Evolutionary conservation across 2,329 filamentous ascomycete species (phyloP), one percentile per base, ranked within the genome.

Genomic region (Parascedosporium putredinis): DNA sequence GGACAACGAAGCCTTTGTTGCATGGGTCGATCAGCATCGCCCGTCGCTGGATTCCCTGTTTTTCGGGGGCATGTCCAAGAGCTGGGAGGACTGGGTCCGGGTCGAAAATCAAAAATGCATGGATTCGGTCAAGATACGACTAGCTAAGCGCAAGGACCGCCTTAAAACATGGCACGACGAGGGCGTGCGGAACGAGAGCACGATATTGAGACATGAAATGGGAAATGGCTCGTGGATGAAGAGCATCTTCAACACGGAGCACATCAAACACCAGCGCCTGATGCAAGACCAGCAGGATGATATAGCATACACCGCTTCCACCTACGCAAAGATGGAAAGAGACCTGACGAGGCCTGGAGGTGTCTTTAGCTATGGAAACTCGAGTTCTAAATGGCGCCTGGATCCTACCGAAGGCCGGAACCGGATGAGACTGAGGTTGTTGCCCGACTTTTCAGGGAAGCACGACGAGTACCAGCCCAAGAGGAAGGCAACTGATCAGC

Each of bases 371-470:
- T 78, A 84, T 33, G 34, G 47, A 4, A 70, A 76, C 0, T 70
- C 73, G 2, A 64, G 76, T 1, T 72, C 73, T 0, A 94, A 86
- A 63, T 98, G 91, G 91, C 89, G 91, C 58, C 77, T 98, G 12
- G 93, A 98, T 61, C 84, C 94, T 58, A 97, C 93, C 0, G 93
- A 98, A 68, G 91, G 93, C 9, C 83, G 90, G 9, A 95, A 96
- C 63, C 83, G 94, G 16, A 97, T 97, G 88, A 82, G 94, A 14
- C 74, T 95, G 58, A 81, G 93, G 24, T 78, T 95, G 47, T 74
- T 96, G 1, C 86, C 90, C 1, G 90, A 96, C 61, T 79, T 79
- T 51, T 77, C 78, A 0, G 72, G 75, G 1, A 75, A 81, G 22
- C 76, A 83, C 49, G 81, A 87, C 51, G 79, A 85, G 44, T 95